Evolutionary conservation across 2,329 filamentous ascomycete species (phyloP), one percentile per base, ranked within the genome.

Genomic region (Aspergillus viridinutans): DNA sequence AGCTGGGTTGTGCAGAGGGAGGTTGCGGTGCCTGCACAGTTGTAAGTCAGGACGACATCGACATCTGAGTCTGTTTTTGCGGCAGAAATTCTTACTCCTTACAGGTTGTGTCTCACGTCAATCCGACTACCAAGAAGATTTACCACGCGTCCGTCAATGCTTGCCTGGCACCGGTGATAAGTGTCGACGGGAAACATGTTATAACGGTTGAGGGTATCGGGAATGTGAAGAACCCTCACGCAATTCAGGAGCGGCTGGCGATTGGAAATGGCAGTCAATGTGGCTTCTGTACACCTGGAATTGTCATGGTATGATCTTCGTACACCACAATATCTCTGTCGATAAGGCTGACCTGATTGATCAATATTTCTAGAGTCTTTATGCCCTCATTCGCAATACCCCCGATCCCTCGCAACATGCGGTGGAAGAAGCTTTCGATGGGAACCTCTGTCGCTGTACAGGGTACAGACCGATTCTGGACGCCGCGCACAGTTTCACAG

Each of bases 131-230:
- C 5, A 90, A 90, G 68, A 84, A 90, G 72, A 90, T 97, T 65
- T 97, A 97, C 70, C 93, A 99, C 80, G 94, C 94, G 56, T 95
- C 90, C 54, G 90, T 97, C 58, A 99, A 99, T 72, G 94, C 94
- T 45, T 99, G 94, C 72, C 81, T 99, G 53, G 93, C 94, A 10
- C 94, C 94, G 6, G 82, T 99, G 49, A 90, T 92, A 64, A 96
- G 92, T 67, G 84, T 97, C 47, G 94, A 97, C 72, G 94, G 94
- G 48, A 99, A 99, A 73, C 94, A 99, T 82, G 91, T 97, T 69
- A 92, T 99, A 70, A 99, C 94, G 3, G 88, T 99, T 43, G 94
- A 99, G 76, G 94, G 94, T 6, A 97, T 99, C 67, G 94, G 94
- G 10, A 90, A 89, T 71, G 87, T 90, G 28, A 88, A 94, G 72